Base-by-base conservation (phyloP, 1,284 basidiomycete genomes). In the Microbotryum scabiosae region DNA sequence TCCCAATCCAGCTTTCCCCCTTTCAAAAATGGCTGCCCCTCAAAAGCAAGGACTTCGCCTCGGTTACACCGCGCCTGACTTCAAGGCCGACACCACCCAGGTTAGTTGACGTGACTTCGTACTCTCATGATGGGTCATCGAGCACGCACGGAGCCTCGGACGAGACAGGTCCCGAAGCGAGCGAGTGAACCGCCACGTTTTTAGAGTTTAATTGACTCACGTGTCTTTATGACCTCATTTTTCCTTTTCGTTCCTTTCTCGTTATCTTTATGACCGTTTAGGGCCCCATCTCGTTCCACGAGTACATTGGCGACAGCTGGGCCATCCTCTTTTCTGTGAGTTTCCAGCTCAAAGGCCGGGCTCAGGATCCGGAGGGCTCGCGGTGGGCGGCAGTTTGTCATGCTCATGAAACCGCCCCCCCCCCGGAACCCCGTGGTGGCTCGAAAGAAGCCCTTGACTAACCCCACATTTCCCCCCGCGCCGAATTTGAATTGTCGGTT, bases 271-370 rank as follows among this genome's bases (percentile, higher is more conserved):
- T 32, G 54, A 67, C 60, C 25, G 65, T 62, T 12, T 72, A 79
- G 56, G 88, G 88, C 3, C 76, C 75, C 43, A 85, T 90, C 78
- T 84, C 84, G 72, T 97, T 97, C 81, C 91, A 96, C 76, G 85
- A 96, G 49, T 97, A 85, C 84, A 84, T 90, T 71, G 87, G 85
- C 51, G 79, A 85, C 73, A 87, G 85, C 41, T 99, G 96, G 94
- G 88, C 82, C 54, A 80, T 94, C 73, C 79, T 96, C 62, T 96
- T 96, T 82, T 91, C 88, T 44, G 87, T 63, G 80, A 80, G 71
- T 81, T 18, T 41, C n/a, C n/a, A n/a, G n/a, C n/a, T n/a, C n/a
- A n/a, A n/a, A n/a, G n/a, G n/a, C n/a, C n/a, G n/a, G 36, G 5
- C 30, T 7, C 30, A 9, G 30, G 10, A 9, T 30, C 10, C 2